Evolutionary conservation across 768 basidiomycete species (phyloP), one percentile per base, ranked within the genome.

Genomic region (Coprinopsis strossmayeri): DNA sequence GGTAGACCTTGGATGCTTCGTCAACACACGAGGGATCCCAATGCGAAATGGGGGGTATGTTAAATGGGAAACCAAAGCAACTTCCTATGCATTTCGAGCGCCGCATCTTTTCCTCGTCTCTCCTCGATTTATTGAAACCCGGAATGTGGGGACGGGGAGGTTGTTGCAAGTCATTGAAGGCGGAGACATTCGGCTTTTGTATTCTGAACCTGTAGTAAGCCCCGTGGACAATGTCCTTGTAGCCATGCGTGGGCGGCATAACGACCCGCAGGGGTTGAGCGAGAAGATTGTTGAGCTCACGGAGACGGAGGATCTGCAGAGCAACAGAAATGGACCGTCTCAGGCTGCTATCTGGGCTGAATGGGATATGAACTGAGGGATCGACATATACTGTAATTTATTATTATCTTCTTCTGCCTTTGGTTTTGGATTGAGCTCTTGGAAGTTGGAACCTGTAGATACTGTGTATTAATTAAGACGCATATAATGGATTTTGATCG

Each of bases 131-230:
- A 72, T 92, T 57, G 90, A 92, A 61, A 69, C 91, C 23, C 79
- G 90, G 48, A 70, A 79, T 50, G 66, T 79, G 23, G 64, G 69
- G 12, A 84, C 82, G 1, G 82, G 86, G 3, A 64, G 76, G 44
- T 78, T 92, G 17, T 78, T 82, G n/a, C 90, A 92, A 64, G 85
- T 90, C n/a, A 80, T 91, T 37, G 84, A 88, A 57, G 88, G 74
- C 0, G 55, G 58, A 10, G 85, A 89, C 55, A 75, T 91, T 30
- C 79, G 86, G 21, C 70, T 88, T 24, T 63, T 88, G 41, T 73
- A 84, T 59, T 62, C 67, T 11, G 68, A 74, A 25, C 43, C 50
- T 7, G 43, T 13, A 20, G 11, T 45, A 11, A 40, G 23, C 1
- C 28, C 50, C 3, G 17, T 44, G 25, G 75, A 77, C 44, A 69